Evolutionary conservation across 2,329 filamentous ascomycete genomes (phyloP), one percentile per base, ranked within the genome.

Genomic region (Lasiodiplodia sp.): DNA sequence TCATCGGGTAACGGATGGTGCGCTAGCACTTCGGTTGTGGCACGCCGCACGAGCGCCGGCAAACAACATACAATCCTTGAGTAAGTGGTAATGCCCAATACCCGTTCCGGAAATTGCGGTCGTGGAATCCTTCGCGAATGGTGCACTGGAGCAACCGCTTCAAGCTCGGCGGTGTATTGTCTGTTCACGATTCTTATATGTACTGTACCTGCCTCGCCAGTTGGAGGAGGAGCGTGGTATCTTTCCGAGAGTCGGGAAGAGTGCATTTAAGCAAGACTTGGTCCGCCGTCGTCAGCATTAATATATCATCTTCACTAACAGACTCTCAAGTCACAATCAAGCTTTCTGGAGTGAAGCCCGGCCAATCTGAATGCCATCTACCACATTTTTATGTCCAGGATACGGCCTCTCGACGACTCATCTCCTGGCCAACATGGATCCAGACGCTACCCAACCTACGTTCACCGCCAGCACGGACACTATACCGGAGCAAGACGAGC

Each of bases 391-490:
- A 34, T n/a, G 10, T 12, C 31, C 55, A 16, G 18, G 31, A 38
- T 57, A 38, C 23, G 16, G n/a, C 21, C 37, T 28, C 23, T 34
- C 31, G 40, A 63, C 40, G 34, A 28, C 37, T 23, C 58, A 51
- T 49, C 58, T 28, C n/a, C 23, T 8, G 11, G 44, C 44, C 57
- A 49, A 49, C 40, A 49, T 63, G 58, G 58, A 37, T 18, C 16
- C 40, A 25, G 58, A 51, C 10, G 10, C 23, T 10, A n/a, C 37
- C n/a, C 10, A 58, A 58, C 10, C n/a, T 6, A 8, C 37, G 16
- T 44, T 11, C n/a, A 40, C 56, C 56, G 31, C 34, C 23, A 44
- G 14, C 14, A 8, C n/a, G n/a, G 55, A 14, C 34, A 6, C n/a
- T 16, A 3, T 18, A 7, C n/a, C 18, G 3, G 37, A 25, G n/a